phyloP scores from a whole-genome alignment of 352 stramenopile genomes.

The Phytophthora ramorum region DNA sequence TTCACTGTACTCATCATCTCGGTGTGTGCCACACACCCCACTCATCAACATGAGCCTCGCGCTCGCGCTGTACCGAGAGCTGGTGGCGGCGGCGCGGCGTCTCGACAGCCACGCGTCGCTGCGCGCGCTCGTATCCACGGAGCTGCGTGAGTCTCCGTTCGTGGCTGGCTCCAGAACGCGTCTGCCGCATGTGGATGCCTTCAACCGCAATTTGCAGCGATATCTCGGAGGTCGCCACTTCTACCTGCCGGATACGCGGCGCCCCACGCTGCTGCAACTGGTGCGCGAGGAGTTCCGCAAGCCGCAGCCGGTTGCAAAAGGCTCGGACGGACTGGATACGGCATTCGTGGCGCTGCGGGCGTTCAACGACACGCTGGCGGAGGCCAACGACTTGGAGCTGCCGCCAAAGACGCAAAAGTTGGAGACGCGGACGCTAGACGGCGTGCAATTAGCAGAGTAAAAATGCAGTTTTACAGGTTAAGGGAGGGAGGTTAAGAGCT shows the following conservation, averaged over 20 bases:
- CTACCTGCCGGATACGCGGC: constrained; percentile 62
- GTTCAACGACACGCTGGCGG: constrained; percentile 66
- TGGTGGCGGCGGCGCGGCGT: constrained; percentile 56
- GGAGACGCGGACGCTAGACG: constrained; percentile 25
- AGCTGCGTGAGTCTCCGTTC: constrained; percentile 57
- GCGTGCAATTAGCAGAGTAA: constrained; percentile 57
- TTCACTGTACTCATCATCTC: neutral
- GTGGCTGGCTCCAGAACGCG: constrained; percentile 34
- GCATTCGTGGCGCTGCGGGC: constrained; percentile 69
- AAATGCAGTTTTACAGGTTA: neutral
- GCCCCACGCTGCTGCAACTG: constrained; percentile 45
- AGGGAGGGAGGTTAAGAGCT: neutral
- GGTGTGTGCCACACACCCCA: constrained; percentile 11
- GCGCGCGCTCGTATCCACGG: constrained; percentile 68
- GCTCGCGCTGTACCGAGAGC: constrained; percentile 72
- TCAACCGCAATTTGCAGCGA: constrained; percentile 59
- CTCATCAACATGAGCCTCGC: constrained; percentile 49
- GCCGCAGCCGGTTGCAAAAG: neutral
- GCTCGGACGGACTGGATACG: constrained; percentile 50
- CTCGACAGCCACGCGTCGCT: constrained; percentile 68
- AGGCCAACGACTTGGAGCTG: constrained; percentile 47
- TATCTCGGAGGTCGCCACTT: constrained; percentile 68
- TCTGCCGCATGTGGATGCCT: constrained; percentile 63
- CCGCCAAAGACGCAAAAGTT: constrained; percentile 12
- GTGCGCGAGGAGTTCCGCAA: constrained; percentile 62